Evolutionary conservation across 768 basidiomycete genomes (phyloP), one percentile per base, ranked within the genome.

Genomic region (Baorangia bicolor): DNA sequence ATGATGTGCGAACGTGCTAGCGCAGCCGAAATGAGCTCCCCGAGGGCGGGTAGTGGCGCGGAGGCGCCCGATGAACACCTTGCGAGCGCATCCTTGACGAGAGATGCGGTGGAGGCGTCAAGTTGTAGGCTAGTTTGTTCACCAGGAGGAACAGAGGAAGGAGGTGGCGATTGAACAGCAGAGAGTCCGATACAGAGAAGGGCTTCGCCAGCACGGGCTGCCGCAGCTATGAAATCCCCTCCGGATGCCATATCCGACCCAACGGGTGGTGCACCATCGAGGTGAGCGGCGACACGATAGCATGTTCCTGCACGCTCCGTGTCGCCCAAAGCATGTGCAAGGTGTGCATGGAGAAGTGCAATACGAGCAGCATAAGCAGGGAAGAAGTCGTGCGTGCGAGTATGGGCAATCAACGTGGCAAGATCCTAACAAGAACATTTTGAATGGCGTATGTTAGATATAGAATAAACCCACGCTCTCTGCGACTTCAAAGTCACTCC

Each of bases 301-400:
- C 85, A 87, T 35, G 77, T 73, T 45, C 76, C 61, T 18, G 90
- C 90, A 2, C 81, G 77, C 12, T 76, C 74, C 0, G 73, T 66
- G 9, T 81, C 75, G 1, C 83, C 82, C 5, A 81, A 70, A 2
- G 87, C 82, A 65, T 92, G 90, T 5, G 87, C 85, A 28, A 92
- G 80, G 57, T 92, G 88, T 0, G 84, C 90, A 49, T 88, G 80
- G 54, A 86, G 79, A 8, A 92, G 75, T 6, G 86, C 78, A 12
- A 90, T 82, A 5, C 86, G 82, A 1, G 85, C 78, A 2, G 83
- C 75, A 62, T 85, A 90, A 0, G 68, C 47, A 30, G 66, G 55
- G 61, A 87, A 92, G 37, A 89, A 70, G n/a, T 69, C 65, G 49
- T 80, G 67, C 0, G 81, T 83, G 10, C 87, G 83, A 5, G 82